Percentiles rank a stretch among this genome's conserved stretches.
These are phyloP conservation scores for Elymus sibiricus DNA, from an alignment of 176 grass and related monocot species.

Conservation along the genomic window DNA sequence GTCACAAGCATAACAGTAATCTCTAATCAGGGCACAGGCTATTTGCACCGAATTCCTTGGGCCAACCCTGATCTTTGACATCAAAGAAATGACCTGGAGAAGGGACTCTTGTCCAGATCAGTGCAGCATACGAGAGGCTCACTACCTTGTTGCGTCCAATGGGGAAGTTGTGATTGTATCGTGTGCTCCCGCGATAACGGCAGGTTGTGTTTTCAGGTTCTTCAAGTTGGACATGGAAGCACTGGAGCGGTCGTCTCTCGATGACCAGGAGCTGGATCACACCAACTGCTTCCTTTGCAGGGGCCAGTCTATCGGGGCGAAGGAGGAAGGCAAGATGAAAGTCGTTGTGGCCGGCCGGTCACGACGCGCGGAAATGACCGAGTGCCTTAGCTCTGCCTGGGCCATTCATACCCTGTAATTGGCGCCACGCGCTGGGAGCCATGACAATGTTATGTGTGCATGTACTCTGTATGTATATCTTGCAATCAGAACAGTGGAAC, in stretches of 20 bases:
- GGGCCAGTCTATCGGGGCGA: background rate
- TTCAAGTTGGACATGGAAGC: background rate
- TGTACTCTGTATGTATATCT: no score
- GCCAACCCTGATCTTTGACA: background rate
- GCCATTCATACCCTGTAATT: no score
- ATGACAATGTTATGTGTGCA: no score
- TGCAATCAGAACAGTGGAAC: no score
- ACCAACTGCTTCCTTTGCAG: background rate
- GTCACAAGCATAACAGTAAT: background rate
- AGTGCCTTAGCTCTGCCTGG: no score
- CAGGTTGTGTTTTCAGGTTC: background rate
- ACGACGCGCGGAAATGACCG: no score
- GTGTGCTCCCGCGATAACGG: background rate
- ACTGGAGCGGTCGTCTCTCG: background rate
- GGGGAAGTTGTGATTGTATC: background rate
- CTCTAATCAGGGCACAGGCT: background rate
- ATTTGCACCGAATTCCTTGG: background rate
- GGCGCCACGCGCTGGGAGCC: no score
- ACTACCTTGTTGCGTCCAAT: background rate
- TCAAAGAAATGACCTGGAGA: background rate
- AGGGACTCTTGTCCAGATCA: background rate
- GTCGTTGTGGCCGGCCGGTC: background rate
- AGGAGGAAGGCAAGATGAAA: background rate
- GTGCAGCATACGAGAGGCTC: background rate
- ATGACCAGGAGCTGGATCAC: background rate